Percentiles rank a stretch among this genome's conserved stretches.
These are phyloP conservation scores for Vitis vinifera DNA, from an alignment of 164 flowering plant species.

Conservation along the genomic window DNA sequence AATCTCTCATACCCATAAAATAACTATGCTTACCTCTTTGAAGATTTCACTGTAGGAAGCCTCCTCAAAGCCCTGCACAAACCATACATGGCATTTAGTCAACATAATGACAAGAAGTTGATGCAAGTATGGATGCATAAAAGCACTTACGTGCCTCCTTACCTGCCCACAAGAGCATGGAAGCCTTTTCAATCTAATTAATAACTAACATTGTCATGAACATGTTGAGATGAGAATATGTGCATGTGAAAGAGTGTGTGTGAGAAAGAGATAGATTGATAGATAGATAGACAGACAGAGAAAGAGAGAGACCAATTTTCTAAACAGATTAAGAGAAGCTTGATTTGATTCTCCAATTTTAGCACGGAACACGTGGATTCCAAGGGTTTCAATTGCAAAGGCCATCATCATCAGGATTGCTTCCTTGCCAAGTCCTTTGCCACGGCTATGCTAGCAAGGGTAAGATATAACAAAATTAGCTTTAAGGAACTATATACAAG, in stretches of 20 bases:
- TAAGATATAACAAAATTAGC: slow-evolving; percentile 11
- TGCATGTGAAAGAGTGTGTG: no score
- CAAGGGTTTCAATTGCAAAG: slow-evolving; percentile 63
- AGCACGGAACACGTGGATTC: slow-evolving; percentile 60
- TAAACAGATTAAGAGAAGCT: slow-evolving; percentile 68
- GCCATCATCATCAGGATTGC: slow-evolving; percentile 89
- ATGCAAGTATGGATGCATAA: no score
- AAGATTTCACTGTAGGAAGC: slow-evolving; percentile 67
- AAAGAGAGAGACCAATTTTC: slow-evolving; percentile 65
- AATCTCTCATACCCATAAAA: not conserved
- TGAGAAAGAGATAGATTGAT: not conserved
- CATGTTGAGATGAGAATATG: no score
- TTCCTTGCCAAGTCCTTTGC: slow-evolving; percentile 95
- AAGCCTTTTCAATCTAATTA: no score
- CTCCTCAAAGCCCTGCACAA: slow-evolving; percentile 73
- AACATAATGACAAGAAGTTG: not conserved
- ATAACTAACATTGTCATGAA: no score
- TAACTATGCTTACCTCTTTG: slow-evolving; percentile 62
- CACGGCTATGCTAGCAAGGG: slow-evolving; percentile 64
- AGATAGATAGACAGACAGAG: slow-evolving; percentile 18
- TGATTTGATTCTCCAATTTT: slow-evolving; percentile 86
- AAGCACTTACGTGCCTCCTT: no score
- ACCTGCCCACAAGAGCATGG: no score
- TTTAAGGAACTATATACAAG: not conserved
- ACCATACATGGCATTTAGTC: slow-evolving; percentile 10